Evolutionary conservation across 225 moss, liverwort and hornwort genomes (phyloP).

Genomic region (Physcomitrium patens): DNA sequence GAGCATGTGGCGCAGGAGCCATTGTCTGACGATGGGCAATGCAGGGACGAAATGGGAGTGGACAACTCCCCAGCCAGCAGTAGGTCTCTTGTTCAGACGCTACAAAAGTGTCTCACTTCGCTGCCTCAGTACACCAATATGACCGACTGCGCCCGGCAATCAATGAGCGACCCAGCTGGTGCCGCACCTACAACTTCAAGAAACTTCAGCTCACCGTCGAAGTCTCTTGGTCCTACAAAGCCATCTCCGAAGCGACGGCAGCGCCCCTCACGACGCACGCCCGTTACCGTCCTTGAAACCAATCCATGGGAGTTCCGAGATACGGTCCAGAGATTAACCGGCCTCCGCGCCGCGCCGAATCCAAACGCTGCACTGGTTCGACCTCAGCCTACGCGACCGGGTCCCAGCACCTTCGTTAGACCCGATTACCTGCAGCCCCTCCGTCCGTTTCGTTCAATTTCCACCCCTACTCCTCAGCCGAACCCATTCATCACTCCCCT

Average conservation of each 20-base stretch:
- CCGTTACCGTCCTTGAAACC: constrained; percentile 42
- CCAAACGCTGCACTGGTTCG: constrained; percentile 29
- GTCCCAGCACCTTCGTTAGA: constrained; percentile 16
- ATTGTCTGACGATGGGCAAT: no score
- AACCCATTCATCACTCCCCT: constrained; percentile 5
- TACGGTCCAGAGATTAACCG: constrained; percentile 56
- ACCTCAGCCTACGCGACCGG: constrained; percentile 46
- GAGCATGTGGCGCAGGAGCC: no score
- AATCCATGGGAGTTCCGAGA: constrained; percentile 37
- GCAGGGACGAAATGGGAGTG: no score
- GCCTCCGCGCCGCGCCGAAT: constrained; percentile 26
- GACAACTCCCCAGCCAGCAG: background rate
- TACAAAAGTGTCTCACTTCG: constrained; percentile 54
- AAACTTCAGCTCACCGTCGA: constrained; percentile 21
- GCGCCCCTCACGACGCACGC: constrained; percentile 39
- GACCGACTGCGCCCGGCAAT: background rate
- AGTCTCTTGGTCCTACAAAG: constrained; percentile 12
- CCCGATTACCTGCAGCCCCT: constrained; percentile 40
- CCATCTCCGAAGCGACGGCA: constrained; percentile 34
- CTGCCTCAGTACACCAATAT: constrained; percentile 36
- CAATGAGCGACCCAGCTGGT: constrained; percentile 20
- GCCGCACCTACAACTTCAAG: constrained; percentile 1
- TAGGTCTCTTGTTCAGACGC: constrained; percentile 49
- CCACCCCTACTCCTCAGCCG: background rate
- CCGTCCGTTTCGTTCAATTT: background rate